Evolutionary conservation across 139 green algal species (phyloP).

Genomic region (Pedinophyceae sp.): DNA sequence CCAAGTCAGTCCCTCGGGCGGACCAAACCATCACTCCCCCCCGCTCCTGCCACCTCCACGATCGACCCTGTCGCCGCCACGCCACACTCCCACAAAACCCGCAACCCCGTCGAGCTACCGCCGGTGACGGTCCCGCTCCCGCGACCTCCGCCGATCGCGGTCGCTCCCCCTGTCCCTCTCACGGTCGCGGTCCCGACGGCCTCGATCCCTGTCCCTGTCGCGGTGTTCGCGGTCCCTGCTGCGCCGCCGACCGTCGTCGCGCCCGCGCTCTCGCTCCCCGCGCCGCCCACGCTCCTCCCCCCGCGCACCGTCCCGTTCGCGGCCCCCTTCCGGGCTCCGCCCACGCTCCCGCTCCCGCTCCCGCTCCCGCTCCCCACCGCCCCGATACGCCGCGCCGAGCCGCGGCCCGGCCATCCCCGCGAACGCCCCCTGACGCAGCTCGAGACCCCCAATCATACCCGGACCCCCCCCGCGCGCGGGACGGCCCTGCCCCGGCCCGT

Average conservation of each 20-base stretch:
- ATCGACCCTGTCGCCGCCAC: no score
- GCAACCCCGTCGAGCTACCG: no score
- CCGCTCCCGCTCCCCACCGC: not conserved
- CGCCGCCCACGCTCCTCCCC: not conserved
- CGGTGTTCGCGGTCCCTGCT: constrained; percentile 3
- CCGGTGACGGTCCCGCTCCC: no score
- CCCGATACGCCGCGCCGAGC: not conserved
- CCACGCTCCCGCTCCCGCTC: not conserved
- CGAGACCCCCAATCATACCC: not conserved
- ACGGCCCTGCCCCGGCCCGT: not conserved
- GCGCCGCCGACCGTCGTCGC: not conserved
- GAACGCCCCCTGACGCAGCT: not conserved
- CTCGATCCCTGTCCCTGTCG: not conserved
- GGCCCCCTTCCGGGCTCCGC: constrained; percentile 8
- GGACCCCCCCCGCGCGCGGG: not conserved
- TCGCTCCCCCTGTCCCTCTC: constrained; percentile 1
- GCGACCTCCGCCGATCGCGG: no score
- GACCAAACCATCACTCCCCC: no score
- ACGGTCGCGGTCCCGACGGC: not conserved
- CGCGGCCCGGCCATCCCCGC: not conserved
- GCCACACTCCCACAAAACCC: no score
- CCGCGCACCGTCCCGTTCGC: constrained; percentile 9
- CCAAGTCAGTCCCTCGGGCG: no score
- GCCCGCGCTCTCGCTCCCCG: not conserved
- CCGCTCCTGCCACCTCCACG: no score